Base-by-base conservation (phyloP, 2,329 filamentous ascomycete species). In the Fusarium concolor region DNA sequence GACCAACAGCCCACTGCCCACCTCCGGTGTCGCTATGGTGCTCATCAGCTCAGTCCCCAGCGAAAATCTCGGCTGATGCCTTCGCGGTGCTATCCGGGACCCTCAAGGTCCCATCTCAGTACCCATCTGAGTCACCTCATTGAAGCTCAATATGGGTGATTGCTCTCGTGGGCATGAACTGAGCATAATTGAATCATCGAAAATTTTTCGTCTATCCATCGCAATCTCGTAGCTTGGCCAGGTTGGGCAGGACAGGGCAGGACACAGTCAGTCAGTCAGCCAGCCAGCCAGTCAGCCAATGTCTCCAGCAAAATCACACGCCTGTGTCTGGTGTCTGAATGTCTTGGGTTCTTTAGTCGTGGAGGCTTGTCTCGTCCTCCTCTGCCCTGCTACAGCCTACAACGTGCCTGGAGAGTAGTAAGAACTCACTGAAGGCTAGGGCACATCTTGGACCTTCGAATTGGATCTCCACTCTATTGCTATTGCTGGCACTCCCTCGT, bases 1-100 rank as follows among this genome's bases (percentile, higher is more conserved):
- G 67, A 72, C 62, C 54, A 67, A 73, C 70, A 73, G 72, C 70
- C 71, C 72, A 74, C 67, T 70, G 72, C 71, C 72, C 72, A 74
- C 71, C 71, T 71, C 71, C 72, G 72, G 71, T 71, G 70, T 73
- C 71, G 72, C 72, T 74, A 63, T 66, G 65, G 69, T 72, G 68
- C 63, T 71, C 62, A 74, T 73, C 71, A 72, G 72, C 67, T 67
- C 72, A 74, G 72, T 63, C 69, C 62, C 65, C 61, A 70, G 61
- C 51, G 35, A 63, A 62, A 74, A 72, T 74, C 72, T 74, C 72
- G 72, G 72, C 67, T 73, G 72, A 74, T 74, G 72, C 63, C 63
- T 61, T 71, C 51, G 52, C 67, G 72, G 72, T 72, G 71, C 65
- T 54, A 73, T 66, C 71, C 72, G 71, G 72, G 70, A 64, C 62